These are phyloP conservation scores for Inonotus obliquus DNA, from an alignment of 1,284 basidiomycete species.

Conservation along the genomic window DNA sequence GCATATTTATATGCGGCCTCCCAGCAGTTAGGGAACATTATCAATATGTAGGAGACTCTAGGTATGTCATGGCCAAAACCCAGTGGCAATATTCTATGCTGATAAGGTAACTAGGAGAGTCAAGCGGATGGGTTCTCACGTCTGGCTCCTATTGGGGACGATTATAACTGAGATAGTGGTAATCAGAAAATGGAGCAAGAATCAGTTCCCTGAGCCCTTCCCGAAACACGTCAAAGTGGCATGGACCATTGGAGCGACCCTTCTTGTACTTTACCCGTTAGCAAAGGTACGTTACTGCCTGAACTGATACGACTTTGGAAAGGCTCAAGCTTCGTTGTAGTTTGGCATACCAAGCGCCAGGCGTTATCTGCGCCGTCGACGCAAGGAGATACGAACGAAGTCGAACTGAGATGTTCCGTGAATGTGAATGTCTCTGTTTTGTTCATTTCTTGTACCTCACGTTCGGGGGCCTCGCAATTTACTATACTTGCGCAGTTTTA, in stretches of 20 bases:
- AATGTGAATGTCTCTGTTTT: neutral
- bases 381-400: conserved; percentile 7
- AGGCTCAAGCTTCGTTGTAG: conserved; percentile 21
- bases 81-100: conserved; percentile 16
- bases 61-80: conserved; percentile 39
- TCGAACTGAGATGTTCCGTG: neutral
- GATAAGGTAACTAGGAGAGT: conserved; percentile 46
- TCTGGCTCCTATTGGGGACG: conserved; percentile 79
- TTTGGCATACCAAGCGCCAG: conserved; percentile 35
- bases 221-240: conserved; percentile 60
- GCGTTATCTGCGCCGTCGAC: conserved; percentile 30
- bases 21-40: conserved; percentile 77
- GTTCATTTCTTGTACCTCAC: neutral
- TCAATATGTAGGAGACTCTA: conserved; percentile 74
- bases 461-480: neutral
- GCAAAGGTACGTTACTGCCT: conserved; percentile 44
- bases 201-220: conserved; percentile 60
- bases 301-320: neutral
- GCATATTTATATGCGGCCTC: conserved; percentile 76
- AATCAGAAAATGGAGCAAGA: conserved; percentile 74
- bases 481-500: neutral
- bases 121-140: conserved; percentile 82
- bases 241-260: conserved; percentile 50
- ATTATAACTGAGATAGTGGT: conserved; percentile 71
- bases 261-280: conserved; percentile 65